Base-by-base conservation (phyloP, 2,329 filamentous ascomycete species). In the Pseudovirgaria hyperparasitica region DNA sequence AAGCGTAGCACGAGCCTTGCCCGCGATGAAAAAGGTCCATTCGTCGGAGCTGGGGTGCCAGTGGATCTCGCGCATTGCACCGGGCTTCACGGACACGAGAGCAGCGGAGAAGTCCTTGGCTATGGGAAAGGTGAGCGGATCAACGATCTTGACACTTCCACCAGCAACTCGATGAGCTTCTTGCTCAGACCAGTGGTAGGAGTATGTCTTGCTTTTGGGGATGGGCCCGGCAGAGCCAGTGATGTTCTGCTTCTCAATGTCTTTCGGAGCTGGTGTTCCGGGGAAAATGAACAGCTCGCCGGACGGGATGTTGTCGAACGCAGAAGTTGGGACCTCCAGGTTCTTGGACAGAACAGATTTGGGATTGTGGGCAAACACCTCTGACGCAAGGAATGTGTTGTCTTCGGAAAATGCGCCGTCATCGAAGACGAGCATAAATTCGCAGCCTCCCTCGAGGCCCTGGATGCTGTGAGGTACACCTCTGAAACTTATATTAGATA, bases 311-410 rank as follows among this genome's bases (percentile, higher is more conserved):
- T 64, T 38, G 16, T 64, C 53, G 13, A 70, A 65, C 6, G 58
- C 58, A 2, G 55, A 50, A 18, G 63, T 42, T 16, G 65, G 55
- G 6, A 63, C 52, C 16, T 61, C 52, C 16, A 73, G 54, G 37
- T 72, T 59, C 46, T 72, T 72, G 16, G 67, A 60, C 22, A 72
- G 53, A 3, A 73, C 63, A 18, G 52, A 50, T 49, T 51, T 55
- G 2, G 35, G 35, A 19, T 36, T 34, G 23, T 33, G 35, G 4
- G 24, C 28, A 11, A 38, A 31, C 22, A 38, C 31, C 22, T 38
- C 35, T 5, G 30, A 27, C 7, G 26, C 34, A 4, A 38, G 31
- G 31, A 34, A 34, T 5, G 35, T 38, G 24, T 33, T 33, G 22
- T 36, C 33, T 25, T 36, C 33, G 5, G 33, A 36, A 26, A 38